phyloP scores from a whole-genome alignment of 2,329 filamentous ascomycete species.

The Achaetomium macrosporum region DNA sequence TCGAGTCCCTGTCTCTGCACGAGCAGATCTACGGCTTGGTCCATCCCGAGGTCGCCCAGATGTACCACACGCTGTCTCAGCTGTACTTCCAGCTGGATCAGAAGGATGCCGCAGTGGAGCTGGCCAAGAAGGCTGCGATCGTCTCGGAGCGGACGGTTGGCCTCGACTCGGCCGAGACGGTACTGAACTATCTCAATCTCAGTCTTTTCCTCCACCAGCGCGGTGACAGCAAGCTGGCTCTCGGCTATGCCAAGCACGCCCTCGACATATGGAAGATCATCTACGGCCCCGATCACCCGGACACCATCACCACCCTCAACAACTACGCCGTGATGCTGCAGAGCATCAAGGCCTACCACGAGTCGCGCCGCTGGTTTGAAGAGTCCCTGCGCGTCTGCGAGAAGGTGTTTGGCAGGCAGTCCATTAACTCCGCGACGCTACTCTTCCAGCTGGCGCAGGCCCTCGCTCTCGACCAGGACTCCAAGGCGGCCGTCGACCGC shows the following conservation, averaged over 20 bases:
- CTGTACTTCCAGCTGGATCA: conserved; percentile 97
- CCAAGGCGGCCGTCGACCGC: conserved; percentile 80
- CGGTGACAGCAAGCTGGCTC: conserved; percentile 82
- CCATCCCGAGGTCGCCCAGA: conserved; percentile 89
- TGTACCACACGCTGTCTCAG: conserved; percentile 93
- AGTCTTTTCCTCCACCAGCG: conserved; percentile 89
- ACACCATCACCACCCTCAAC: conserved; percentile 98
- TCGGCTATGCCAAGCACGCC: conserved; percentile 86
- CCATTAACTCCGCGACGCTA: conserved; percentile 88
- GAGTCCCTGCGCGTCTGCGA: conserved; percentile 85
- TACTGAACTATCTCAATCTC: conserved; percentile 93
- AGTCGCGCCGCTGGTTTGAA: conserved; percentile 96
- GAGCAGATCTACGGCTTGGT: conserved; percentile 98
- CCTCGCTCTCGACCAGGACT: conserved; percentile 89
- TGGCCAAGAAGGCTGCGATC: conserved; percentile 93
- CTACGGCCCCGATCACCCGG: conserved; percentile 87
- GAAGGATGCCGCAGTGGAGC: conserved; percentile 89
- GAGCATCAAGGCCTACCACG: conserved; percentile 86
- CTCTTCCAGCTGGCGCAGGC: conserved; percentile 97
- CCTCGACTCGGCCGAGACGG: conserved; percentile 87
- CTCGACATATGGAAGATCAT: conserved; percentile 96
- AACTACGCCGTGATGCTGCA: conserved; percentile 99
- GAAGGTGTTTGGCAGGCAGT: conserved; percentile 79
- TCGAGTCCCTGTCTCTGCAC: conserved; percentile 93
- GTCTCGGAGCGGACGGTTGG: conserved; percentile 92